Percentiles rank a stretch among this genome's conserved stretches.
Evolutionary conservation across 228 moss, liverwort and hornwort species (phyloP).

Genomic region (Sphagnum fallax): DNA sequence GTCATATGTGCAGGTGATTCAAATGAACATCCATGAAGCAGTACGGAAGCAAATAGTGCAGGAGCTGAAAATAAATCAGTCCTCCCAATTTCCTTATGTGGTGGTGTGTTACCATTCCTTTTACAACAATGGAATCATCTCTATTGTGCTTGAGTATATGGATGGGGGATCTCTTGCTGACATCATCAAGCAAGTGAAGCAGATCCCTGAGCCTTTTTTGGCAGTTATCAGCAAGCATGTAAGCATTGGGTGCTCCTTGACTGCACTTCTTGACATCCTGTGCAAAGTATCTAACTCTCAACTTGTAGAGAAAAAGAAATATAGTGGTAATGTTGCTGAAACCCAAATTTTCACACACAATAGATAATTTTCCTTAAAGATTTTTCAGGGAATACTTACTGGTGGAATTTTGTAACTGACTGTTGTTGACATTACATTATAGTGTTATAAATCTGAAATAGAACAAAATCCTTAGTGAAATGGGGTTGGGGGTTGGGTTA

Average conservation of each 20-base stretch:
- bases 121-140: constrained; percentile 79
- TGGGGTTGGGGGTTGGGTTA: constrained; percentile 9
- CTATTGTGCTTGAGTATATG: constrained; percentile 81
- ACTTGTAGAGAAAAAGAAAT: too few species aligned
- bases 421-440: too few species aligned
- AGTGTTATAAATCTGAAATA: too few species aligned
- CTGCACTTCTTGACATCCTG: too few species aligned
- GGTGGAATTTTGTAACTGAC: too few species aligned
- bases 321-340: too few species aligned
- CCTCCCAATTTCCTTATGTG: constrained; percentile 56
- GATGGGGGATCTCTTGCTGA: constrained; percentile 78
- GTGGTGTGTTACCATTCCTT: constrained; percentile 75
- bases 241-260: not conserved
- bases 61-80: constrained; percentile 78
- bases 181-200: constrained; percentile 53
- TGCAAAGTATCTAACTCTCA: too few species aligned
- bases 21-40: constrained; percentile 77
- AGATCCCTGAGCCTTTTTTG: constrained; percentile 70
- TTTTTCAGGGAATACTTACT: too few species aligned
- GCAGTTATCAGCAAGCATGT: constrained; percentile 69
- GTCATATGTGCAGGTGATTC: constrained; percentile 45
- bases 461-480: not conserved
- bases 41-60: constrained; percentile 78
- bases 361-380: too few species aligned
- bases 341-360: too few species aligned